Base-by-base conservation (phyloP, 1,284 basidiomycete species). In the Spongiforma sp. region DNA sequence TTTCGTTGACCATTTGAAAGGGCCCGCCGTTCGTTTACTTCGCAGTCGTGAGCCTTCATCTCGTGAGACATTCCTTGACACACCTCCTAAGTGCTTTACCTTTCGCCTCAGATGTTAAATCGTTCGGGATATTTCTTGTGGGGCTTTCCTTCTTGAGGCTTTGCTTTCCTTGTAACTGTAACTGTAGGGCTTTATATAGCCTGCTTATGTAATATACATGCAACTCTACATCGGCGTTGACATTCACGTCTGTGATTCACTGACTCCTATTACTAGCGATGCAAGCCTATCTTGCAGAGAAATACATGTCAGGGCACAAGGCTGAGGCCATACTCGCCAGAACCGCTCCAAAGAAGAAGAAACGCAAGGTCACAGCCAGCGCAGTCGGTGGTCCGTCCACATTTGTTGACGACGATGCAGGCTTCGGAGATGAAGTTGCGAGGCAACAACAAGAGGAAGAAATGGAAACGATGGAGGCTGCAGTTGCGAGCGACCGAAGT, bases 281-380 rank as follows among this genome's bases (percentile, higher is more conserved):
- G 79, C 87, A 93, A 75, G 81, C 90, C 11, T 94, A 94, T 73
- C 84, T 94, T 6, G 92, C 92, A 2, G 85, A 89, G 68, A 93
- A 92, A 69, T 99, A 99, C 80, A 98, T 99, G 94, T 93, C 96
- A 9, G 97, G 97, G 1, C 90, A 94, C 0, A 99, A 98, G 76
- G 96, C 96, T 5, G 97, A 99, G 70, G 96, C 95, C 19, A 98
- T 99, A 68, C 85, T 99, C 6, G 83, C 94, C 5, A 86, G 87
- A 56, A 79, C 84, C 1, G 84, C 82, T 3, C 83, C 84, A 1
- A 81, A 86, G 60, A 85, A 83, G 74, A 94, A 93, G 83, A 94
- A 93, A 78, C 85, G 87, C 58, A 93, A 91, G 76, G 79, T 78
- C 37, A 83, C 83, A 34, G 72, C 70, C 9, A 66, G 67, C 19